Evolutionary conservation across 2,329 filamentous ascomycete species (phyloP), one percentile per base, ranked within the genome.

Genomic region (Fusarium pseudoanthophilum): DNA sequence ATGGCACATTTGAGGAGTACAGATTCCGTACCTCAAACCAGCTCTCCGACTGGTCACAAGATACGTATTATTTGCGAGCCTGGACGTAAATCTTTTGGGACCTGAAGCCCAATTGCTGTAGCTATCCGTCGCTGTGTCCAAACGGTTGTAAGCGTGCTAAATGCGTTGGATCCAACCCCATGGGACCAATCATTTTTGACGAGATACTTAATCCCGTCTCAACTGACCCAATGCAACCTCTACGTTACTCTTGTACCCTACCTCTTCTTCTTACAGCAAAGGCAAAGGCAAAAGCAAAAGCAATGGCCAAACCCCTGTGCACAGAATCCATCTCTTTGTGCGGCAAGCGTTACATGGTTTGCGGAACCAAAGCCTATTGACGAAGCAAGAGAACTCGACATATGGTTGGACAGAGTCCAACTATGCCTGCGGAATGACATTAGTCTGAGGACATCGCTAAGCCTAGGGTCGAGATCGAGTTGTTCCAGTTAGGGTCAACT

Each of bases 151-250:
- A 13, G 21, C n/a, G 30, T 48, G 58, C 26, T 49, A 26, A 55
- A 42, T 30, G 42, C 32, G 48, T 51, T 51, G 36, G 63, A 46
- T 42, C 72, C 72, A 52, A 45, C 51, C n/a, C 28, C 26, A 40
- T 63, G 72, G 72, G 53, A 73, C 69, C 71, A 73, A 66, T 71
- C 37, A 60, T 45, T 62, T 36, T 26, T 36, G 13, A 40, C 37
- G 6, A 28, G 20, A 26, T 26, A 24, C 26, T 36, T 39, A 46
- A 28, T 14, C 62, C 43, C 49, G 42, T 26, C 28, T 53, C 21
- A 30, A 51, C 21, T 21, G 40, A 26, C 32, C 28, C 42, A 24
- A 36, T 43, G n/a, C 30, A 59, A 21, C 40, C 28, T 48, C 55
- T 43, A 32, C 39, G 71, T 61, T 56, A 69, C 51, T n/a, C 32